These are phyloP conservation scores for Prinsepia uniflora DNA, from an alignment of 306 rosid species.

Conservation along the genomic window DNA sequence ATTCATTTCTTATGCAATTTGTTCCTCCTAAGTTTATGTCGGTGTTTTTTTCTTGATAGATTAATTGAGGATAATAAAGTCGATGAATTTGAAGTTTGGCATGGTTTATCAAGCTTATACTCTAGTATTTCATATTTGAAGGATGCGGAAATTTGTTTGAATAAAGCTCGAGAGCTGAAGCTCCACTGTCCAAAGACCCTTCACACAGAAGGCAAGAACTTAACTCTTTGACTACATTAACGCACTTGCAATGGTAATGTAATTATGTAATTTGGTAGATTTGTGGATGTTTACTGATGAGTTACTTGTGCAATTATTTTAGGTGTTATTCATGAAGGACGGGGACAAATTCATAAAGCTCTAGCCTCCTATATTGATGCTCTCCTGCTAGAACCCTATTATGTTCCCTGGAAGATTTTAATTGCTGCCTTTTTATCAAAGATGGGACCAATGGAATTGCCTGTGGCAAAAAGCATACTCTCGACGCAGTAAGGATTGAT, in stretches of 20 bases:
- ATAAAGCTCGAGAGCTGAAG: slow-evolving; percentile 72
- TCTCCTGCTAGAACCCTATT: slow-evolving; percentile 53
- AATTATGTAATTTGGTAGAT: background rate
- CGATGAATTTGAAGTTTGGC: slow-evolving; percentile 85
- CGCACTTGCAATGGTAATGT: background rate
- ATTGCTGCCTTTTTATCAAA: slow-evolving; percentile 49
- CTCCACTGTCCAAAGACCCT: slow-evolving; percentile 50
- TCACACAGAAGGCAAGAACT: slow-evolving; percentile 71
- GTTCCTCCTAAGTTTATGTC: slow-evolving; percentile 17
- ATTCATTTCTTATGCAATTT: background rate
- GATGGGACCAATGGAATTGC: slow-evolving; percentile 45
- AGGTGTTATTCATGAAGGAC: slow-evolving; percentile 72
- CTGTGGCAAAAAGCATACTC: slow-evolving; percentile 69
- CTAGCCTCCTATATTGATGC: slow-evolving; percentile 43
- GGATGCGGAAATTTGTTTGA: slow-evolving; percentile 90
- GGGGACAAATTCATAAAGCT: slow-evolving; percentile 54
- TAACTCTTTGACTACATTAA: background rate
- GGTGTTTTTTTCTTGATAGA: slow-evolving; percentile 34
- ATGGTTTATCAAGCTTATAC: slow-evolving; percentile 82
- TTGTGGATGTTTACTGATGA: background rate
- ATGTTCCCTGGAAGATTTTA: slow-evolving; percentile 66
- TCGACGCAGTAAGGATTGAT: slow-evolving; percentile 71
- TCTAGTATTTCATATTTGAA: slow-evolving; percentile 86
- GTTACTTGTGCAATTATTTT: background rate
- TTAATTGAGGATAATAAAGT: slow-evolving; percentile 64